These are phyloP conservation scores for Mycogone perniciosa DNA, from an alignment of 2,329 filamentous ascomycete genomes.

Conservation along the genomic window DNA sequence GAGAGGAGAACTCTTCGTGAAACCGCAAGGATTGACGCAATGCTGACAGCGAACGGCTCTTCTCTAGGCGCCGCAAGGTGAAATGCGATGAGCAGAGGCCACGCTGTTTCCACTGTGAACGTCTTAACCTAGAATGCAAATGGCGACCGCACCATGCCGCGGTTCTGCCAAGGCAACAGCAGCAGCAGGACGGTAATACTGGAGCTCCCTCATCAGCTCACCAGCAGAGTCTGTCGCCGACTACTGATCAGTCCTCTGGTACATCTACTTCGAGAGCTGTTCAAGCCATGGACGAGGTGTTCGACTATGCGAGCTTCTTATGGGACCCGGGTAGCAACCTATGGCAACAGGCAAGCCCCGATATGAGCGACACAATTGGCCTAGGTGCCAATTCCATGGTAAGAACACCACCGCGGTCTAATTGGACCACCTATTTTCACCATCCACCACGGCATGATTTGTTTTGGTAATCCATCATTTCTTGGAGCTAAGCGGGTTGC, in stretches of 20 bases:
- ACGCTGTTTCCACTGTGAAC: conserved; percentile 44
- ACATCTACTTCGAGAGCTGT: conserved; percentile 21
- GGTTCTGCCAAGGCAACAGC: conserved; percentile 14
- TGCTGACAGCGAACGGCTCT: background rate
- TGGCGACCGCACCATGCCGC: conserved; percentile 31
- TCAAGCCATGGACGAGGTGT: conserved; percentile 36
- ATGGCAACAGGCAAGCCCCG: conserved; percentile 17
- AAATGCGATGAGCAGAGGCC: conserved; percentile 40
- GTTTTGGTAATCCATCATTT: too few relatives aligned
- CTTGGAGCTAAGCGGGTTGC: too few relatives aligned
- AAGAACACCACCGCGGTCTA: conserved; percentile 12
- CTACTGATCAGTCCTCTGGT: conserved; percentile 23
- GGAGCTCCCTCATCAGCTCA: conserved; percentile 12
- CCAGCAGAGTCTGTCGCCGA: conserved; percentile 22
- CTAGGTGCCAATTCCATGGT: conserved; percentile 4
- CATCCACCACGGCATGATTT: too few relatives aligned
- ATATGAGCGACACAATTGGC: background rate
- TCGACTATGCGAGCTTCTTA: conserved; percentile 44
- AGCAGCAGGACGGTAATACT: conserved; percentile 19
- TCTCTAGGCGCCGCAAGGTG: conserved; percentile 10
- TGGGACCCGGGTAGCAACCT: conserved; percentile 34
- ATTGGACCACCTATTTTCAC: background rate
- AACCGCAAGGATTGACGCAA: too few relatives aligned
- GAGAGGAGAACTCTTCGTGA: background rate
- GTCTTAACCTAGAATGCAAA: conserved; percentile 45